These are phyloP conservation scores for Asterionellopsis glacialis DNA, from an alignment of 108 stramenopile genomes.

Conservation along the genomic window DNA sequence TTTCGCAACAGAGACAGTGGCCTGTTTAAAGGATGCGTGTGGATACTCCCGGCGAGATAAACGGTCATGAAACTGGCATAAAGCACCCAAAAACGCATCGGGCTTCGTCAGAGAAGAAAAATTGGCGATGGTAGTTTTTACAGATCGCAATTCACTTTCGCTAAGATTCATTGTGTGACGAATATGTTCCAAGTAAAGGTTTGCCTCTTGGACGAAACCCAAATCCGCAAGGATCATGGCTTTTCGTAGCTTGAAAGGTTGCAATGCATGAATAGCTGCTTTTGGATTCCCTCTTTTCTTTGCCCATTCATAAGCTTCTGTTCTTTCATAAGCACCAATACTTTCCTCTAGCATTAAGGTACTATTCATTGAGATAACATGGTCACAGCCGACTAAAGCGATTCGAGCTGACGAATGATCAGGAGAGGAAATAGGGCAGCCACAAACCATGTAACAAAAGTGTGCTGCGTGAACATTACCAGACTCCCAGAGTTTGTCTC, in stretches of 20 bases:
- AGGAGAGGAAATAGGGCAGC: conserved; percentile 47
- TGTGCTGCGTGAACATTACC: conserved; percentile 64
- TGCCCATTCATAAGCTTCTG: conserved; percentile 93
- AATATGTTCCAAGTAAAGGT: conserved; percentile 48
- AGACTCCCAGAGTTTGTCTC: conserved; percentile 60
- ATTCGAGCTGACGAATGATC: conserved; percentile 37
- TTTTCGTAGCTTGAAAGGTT: conserved; percentile 75
- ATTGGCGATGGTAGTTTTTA: too few relatives aligned
- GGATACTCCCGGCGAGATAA: too few relatives aligned
- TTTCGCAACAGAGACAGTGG: too few relatives aligned
- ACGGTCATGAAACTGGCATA: too few relatives aligned
- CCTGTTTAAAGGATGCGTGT: too few relatives aligned
- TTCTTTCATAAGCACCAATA: conserved; percentile 56
- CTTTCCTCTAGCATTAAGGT: conserved; percentile 46
- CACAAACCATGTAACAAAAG: conserved; percentile 84
- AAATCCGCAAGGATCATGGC: conserved; percentile 67
- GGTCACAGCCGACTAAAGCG: conserved; percentile 68
- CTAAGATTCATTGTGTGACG: background rate
- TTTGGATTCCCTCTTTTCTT: conserved; percentile 73
- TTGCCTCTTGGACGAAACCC: conserved; percentile 50
- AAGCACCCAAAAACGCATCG: too few relatives aligned
- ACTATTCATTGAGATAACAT: conserved; percentile 23
- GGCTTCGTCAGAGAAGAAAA: too few relatives aligned
- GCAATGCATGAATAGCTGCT: conserved; percentile 54
- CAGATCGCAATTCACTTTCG: too few relatives aligned